Base-by-base conservation (phyloP, 139 green algal species). In the Protoeuglena noctilucae region DNA sequence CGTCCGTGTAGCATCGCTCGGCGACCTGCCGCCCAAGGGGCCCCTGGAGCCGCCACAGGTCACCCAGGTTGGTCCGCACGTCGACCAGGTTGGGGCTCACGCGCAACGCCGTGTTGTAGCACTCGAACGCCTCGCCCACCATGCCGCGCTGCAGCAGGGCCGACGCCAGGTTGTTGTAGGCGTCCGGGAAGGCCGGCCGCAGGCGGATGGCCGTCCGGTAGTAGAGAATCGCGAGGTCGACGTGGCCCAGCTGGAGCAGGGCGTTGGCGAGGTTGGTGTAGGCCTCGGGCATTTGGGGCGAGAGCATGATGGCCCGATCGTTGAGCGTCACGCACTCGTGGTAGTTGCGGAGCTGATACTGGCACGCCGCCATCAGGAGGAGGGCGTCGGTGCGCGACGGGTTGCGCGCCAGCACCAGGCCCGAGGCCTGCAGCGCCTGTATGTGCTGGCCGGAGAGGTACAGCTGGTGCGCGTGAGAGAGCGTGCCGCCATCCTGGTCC, bases 181-280 rank as follows among this genome's bases (percentile, higher is more conserved):
- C 80, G 56, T 86, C 79, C 18, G 74, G 76, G 63, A 88, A 86
- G 53, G 45, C 60, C 12, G 77, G 77, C 60, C 80, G 79, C 23
- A 90, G 62, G 4, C 71, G 68, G 53, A 90, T 62, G 0, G 81
- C 80, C 17, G 68, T 78, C 64, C 79, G 70, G 51, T 91, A 93
- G 58, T 91, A 91, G 0, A 83, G 64, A 21, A 91, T 74, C 0
- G 84, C 81, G 60, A 88, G 76, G 68, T 93, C 81, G 3, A 79
- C 59, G 40, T 78, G 66, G 19, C 84, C 79, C 4, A 77, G 66
- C 68, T 85, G 76, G 61, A 84, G 76, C 63, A 92, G 66, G 16
- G 73, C 74, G 55, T 84, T 88, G 25, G 71, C 81, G 40, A 93
- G 54, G 43, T 87, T 88, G 28, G 79, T 63, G 52, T 66, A 40